These are phyloP conservation scores for Gynochthodes officinalis DNA, from an alignment of 257 asterid species.

Conservation along the genomic window DNA sequence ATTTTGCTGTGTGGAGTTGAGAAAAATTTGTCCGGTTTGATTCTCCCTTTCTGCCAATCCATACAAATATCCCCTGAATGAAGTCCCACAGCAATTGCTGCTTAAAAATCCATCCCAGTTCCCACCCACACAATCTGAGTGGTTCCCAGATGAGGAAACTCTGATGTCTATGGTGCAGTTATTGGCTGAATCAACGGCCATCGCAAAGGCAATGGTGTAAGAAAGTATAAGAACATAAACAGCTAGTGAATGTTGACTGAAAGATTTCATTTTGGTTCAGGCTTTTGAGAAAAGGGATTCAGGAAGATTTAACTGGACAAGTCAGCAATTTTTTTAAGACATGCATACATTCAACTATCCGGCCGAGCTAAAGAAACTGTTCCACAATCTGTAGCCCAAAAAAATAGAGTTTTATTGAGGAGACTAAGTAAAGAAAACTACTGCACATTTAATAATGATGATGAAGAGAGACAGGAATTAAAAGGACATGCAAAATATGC, in stretches of 20 bases:
- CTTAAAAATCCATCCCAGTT: constrained; percentile 54
- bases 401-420: no score
- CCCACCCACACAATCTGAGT: constrained; percentile 17
- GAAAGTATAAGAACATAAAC: constrained; percentile 15
- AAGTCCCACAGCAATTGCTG: constrained; percentile 29
- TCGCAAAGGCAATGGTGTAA: constrained; percentile 9
- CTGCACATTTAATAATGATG: not conserved
- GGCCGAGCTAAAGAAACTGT: not conserved
- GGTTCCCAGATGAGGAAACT: constrained; percentile 30
- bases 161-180: constrained; percentile 37
- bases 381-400: no score
- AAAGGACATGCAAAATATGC: constrained; percentile 8
- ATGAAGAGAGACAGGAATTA: not conserved
- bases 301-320: no score
- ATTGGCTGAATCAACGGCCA: constrained; percentile 21
- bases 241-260: not conserved
- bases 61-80: constrained; percentile 38
- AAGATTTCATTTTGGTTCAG: constrained; percentile 25
- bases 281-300: constrained; percentile 3
- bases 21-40: constrained; percentile 42
- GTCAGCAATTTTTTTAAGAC: not conserved
- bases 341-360: not conserved
- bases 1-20: constrained; percentile 37
- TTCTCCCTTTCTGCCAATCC: constrained; percentile 43
- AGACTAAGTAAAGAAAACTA: not conserved